These are phyloP conservation scores for Fusarium tanahbumbuense DNA, from an alignment of 2,329 filamentous ascomycete species.

Conservation along the genomic window DNA sequence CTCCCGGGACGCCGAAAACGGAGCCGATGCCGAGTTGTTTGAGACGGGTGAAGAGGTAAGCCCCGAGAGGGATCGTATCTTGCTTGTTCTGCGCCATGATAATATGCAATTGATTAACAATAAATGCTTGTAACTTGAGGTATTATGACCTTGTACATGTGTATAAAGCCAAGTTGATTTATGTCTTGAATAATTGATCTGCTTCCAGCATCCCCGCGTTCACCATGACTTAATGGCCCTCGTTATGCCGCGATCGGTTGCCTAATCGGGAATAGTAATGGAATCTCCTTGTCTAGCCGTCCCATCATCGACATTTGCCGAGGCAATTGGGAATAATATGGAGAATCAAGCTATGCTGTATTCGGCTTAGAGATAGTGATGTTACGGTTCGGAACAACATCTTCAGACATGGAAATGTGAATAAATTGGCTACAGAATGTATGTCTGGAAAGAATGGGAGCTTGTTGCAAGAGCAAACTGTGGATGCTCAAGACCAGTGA, in stretches of 20 bases:
- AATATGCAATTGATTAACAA: accelerated
- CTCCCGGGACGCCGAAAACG: slow-evolving; percentile 18
- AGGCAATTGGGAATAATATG: not conserved
- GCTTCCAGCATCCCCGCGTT: slow-evolving; percentile 6
- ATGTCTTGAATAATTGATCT: no score
- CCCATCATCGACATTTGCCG: not conserved
- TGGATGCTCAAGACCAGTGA: no score
- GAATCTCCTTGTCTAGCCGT: slow-evolving; percentile 3
- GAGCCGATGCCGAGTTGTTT: slow-evolving; percentile 16
- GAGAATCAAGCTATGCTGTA: no score
- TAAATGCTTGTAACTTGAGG: accelerated
- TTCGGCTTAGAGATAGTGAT: no score
- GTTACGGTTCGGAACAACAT: no score
- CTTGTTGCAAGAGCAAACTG: no score
- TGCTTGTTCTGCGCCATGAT: not conserved
- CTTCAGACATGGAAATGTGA: no score
- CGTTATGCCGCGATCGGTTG: not conserved
- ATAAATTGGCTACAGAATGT: no score
- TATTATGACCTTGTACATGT: no score
- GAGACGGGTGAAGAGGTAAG: slow-evolving; percentile 16
- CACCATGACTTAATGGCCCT: not conserved
- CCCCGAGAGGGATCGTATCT: not conserved
- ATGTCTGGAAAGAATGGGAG: no score
- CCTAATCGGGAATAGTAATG: slow-evolving; percentile 10
- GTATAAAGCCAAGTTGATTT: no score